A percentile compares a stretch with the other conserved stretches of the same genome.
Evolutionary conservation across 2,329 filamentous ascomycete species (phyloP).

Genomic region (Ilyonectria destructans): DNA sequence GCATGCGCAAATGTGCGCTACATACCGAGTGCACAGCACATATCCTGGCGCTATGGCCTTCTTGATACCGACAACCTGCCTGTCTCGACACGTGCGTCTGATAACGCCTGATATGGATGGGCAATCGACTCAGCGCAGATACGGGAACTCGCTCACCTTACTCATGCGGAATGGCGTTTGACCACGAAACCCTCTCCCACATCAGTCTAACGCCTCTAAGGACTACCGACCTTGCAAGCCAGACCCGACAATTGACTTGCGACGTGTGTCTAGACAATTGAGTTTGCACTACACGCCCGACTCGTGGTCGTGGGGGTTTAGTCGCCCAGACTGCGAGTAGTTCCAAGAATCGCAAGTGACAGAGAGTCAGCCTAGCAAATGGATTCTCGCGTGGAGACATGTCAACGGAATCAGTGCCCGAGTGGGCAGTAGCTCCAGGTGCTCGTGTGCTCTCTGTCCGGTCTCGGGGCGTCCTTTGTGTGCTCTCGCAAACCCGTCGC

Average conservation of each 20-base stretch:
- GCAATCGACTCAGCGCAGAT: constrained; percentile 23
- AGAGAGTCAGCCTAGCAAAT: neutral
- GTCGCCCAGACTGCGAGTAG: neutral
- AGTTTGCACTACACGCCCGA: constrained; percentile 24
- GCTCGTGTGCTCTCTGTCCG: constrained; percentile 27
- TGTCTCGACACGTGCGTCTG: constrained; percentile 38
- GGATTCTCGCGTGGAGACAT: constrained; percentile 12
- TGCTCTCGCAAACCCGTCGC: neutral
- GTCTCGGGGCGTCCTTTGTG: constrained; percentile 33
- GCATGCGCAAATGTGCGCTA: constrained; percentile 11
- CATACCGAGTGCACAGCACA: constrained; percentile 19
- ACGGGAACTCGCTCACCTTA: constrained; percentile 26
- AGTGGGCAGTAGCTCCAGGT: neutral
- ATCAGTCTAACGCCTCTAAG: neutral
- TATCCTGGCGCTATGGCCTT: constrained; percentile 14
- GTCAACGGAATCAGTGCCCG: constrained; percentile 14
- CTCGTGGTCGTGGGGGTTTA: constrained; percentile 9
- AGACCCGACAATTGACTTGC: constrained; percentile 8
- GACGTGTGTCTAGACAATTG: constrained; percentile 18
- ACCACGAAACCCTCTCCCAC: constrained; percentile 20
- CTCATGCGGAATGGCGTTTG: constrained; percentile 31
- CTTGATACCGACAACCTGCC: constrained; percentile 38
- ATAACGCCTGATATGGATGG: constrained; percentile 22
- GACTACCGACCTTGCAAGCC: constrained; percentile 9
- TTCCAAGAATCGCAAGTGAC: constrained; percentile 5